Base-by-base conservation (phyloP, 2,329 filamentous ascomycete genomes). In the Nannizziopsis arthrosporioides region DNA sequence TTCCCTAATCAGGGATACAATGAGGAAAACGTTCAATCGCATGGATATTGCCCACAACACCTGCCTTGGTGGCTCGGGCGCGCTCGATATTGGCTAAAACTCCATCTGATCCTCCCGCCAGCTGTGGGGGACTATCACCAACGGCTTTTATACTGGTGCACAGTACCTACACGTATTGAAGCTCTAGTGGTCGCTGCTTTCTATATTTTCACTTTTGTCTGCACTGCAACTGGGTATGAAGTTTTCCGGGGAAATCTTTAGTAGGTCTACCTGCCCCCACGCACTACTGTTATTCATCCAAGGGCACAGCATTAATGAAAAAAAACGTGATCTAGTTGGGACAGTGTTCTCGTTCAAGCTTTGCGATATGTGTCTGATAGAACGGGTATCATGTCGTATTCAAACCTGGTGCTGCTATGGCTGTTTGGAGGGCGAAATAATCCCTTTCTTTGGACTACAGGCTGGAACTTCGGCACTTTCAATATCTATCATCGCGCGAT, bases 361-460 rank as follows among this genome's bases (percentile, higher is more conserved):
- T 60, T 69, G 51, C 75, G 79, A 1, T 82, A 80, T 48, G 67
- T 78, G 0, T 75, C 77, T 0, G 79, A 83, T 51, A 73, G 81
- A 8, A 80, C 79, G 0, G 80, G 81, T 0, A 74, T 81, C 30
- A 70, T 85, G 18, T 75, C 78, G 0, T 76, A 80, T 54, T 76
- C 75, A 3, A 82, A 82, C 53, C 71, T 84, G 5, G 77, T 79
- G 0, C 56, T 82, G 2, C 64, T 84, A 0, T 84, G 80, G 79
- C 61, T 84, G 0, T 84, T 85, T 54, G 77, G 75, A 0, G 76
- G 77, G 58, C 70, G 82, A 8, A 85, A 85, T 52, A 83, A 85
- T 44, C 57, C 80, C 0, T 69, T 84, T 12, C 66, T 83, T 47
- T 82, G 77, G 77, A 59, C 79, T 0, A 84, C 82, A 0, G 81